Evolutionary conservation across 2,329 filamentous ascomycete genomes (phyloP), one percentile per base, ranked within the genome.

Genomic region (Gremmenia infestans): DNA sequence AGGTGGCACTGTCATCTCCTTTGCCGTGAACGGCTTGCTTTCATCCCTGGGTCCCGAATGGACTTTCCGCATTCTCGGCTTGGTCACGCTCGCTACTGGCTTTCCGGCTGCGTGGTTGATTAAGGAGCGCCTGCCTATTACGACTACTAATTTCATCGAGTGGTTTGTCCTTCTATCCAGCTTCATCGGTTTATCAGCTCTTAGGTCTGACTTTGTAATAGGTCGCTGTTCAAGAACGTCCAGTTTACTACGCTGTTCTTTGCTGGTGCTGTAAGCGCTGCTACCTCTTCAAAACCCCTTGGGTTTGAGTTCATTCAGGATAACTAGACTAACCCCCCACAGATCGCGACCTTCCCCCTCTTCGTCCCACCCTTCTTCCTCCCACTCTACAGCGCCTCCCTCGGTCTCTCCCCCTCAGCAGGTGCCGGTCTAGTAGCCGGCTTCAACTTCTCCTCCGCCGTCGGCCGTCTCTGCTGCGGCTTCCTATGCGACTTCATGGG

Each of bases 341-440:
- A 4, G 0, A 73, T 85, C 9, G 81, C 74, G 1, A 83, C 80
- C 1, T 86, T 86, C 59, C 78, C 82, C 0, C 74, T 85, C 15
- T 77, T 83, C 55, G 81, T 85, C 0, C 81, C 82, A 0, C 80
- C 82, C 0, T 86, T 83, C 70, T 85, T 85, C 64, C 69, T 85
- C 0, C 82, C 82, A 0, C 70, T 84, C 0, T 83, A 82, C 61
- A 75, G 74, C 28, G 70, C 73, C 4, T 80, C 81, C 0, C 72
- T 86, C n/a, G 79, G 80, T 0, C 70, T 86, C 7, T 73, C 76
- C 0, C 75, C 80, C 1, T 72, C 72, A 7, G 75, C 74, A 0
- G 83, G 82, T 0, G 82, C 83, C 0, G 81, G 72, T 11, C 70
- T 86, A 0, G 74, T 86, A 0, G 83, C 83, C 0, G 81, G 76